Base-by-base conservation (phyloP, 2,329 filamentous ascomycete genomes). In the Exophiala sp. region DNA sequence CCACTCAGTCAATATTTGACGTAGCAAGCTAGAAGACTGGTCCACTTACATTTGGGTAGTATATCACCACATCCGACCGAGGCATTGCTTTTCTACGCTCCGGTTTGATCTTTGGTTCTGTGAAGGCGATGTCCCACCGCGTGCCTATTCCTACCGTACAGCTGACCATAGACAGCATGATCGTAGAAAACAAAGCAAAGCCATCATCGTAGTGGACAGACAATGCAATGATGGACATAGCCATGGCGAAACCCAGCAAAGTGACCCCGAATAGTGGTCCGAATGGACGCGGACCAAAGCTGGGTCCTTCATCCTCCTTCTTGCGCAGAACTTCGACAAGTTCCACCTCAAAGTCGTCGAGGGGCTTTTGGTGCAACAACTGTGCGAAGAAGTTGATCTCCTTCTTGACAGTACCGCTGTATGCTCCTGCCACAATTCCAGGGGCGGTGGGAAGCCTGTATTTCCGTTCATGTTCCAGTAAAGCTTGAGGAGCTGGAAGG, bases 301-400 rank as follows among this genome's bases (percentile, higher is more conserved):
- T 50, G 20, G 65, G 6, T 47, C 52, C 3, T 53, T 32, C 3
- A 61, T 57, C 2, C 63, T 57, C 47, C 55, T 56, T 12, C 50
- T 61, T 39, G 69, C 68, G 47, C 57, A 52, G 47, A 48, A 75
- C 71, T 39, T 65, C 39, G 42, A 75, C 69, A n/a, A 72, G 67
- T 43, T 72, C 71, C 33, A 75, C 72, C 5, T 69, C 68, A 59
- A 67, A 69, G 7, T 65, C 62, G 3, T 66, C 65, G 20, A 74
- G 66, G 7, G 62, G 65, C 46, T 61, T 24, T 3, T 77, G 78
- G 47, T 82, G 79, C 52, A 85, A 76, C 57, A 84, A 80, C 60
- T 82, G 82, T 38, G 82, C 79, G 60, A 85, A 85, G 71, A 82
- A 84, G 50, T 82, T 81, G 4, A 84, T 75, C 1, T 78, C 75